These are phyloP conservation scores for Apophysomyces variabilis DNA, from an alignment of 371 early-diverging fungal genomes.

Conservation along the genomic window DNA sequence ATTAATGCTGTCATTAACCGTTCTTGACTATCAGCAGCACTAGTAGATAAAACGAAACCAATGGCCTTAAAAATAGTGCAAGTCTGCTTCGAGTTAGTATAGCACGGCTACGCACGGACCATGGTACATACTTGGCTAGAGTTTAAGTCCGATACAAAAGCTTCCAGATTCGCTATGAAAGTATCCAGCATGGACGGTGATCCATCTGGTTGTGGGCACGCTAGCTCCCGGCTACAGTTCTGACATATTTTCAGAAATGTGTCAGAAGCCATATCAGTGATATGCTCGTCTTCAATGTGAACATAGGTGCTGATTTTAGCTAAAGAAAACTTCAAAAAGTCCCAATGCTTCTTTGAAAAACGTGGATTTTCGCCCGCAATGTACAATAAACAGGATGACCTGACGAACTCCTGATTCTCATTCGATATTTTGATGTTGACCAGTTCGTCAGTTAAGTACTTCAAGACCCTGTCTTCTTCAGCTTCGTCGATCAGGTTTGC, in stretches of 20 bases:
- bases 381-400: slow-evolving; percentile 98
- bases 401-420: slow-evolving; percentile 96
- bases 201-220: slow-evolving; percentile 77
- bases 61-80: slow-evolving; percentile 92
- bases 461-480: slow-evolving; percentile 91
- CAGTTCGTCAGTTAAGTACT: slow-evolving; percentile 89
- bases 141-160: slow-evolving; percentile 76
- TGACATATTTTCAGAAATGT: slow-evolving; percentile 95
- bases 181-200: slow-evolving; percentile 83
- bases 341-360: slow-evolving; percentile 97
- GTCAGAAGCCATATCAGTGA: slow-evolving; percentile 99
- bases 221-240: slow-evolving; percentile 90
- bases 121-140: slow-evolving; percentile 69
- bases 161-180: slow-evolving; percentile 67
- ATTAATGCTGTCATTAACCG: slow-evolving; percentile 75
- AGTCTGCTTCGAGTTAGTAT: slow-evolving; percentile 39
- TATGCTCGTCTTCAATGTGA: slow-evolving; percentile 94
- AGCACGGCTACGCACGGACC: neutral
- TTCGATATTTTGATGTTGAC: slow-evolving; percentile 75
- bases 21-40: slow-evolving; percentile 70
- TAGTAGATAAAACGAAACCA: slow-evolving; percentile 85
- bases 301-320: slow-evolving; percentile 98
- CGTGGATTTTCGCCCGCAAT: slow-evolving; percentile 96
- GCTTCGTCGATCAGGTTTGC: slow-evolving; percentile 89
- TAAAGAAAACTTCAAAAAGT: slow-evolving; percentile 95